Percentiles rank a stretch among this genome's conserved stretches.
Conservation (phyloP, 2,329 filamentous ascomycete species). For the Aspergillus novofumigatus region DNA sequence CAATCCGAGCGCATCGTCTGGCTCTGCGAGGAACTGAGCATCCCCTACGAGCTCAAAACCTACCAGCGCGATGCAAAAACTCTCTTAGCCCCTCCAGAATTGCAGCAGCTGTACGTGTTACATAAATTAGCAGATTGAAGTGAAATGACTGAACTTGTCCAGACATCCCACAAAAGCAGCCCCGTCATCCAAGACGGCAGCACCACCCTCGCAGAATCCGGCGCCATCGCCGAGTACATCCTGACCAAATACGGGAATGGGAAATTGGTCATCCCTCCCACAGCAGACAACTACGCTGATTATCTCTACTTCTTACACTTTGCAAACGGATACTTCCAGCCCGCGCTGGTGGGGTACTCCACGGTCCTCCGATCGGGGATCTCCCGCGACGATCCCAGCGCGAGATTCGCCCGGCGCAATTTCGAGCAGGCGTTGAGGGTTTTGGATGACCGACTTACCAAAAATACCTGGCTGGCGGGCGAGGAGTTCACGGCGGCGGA, state of each 20-base stretch:
- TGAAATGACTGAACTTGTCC: no score
- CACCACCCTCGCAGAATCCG: constrained; percentile 56
- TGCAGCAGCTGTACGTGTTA: constrained; percentile 32
- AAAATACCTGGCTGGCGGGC: constrained; percentile 56
- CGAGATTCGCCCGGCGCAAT: constrained; percentile 30
- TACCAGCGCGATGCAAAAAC: constrained; percentile 44
- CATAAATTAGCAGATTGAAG: no score
- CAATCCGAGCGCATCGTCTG: constrained; percentile 63
- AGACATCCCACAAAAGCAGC: constrained; percentile 51
- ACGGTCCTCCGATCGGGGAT: constrained; percentile 20
- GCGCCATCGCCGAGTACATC: constrained; percentile 61
- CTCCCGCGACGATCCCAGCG: constrained; percentile 24
- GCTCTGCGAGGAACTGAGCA: constrained; percentile 60
- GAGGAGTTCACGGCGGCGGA: constrained; percentile 62
- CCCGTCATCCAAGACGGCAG: constrained; percentile 55
- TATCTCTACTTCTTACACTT: constrained; percentile 66
- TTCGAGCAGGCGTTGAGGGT: constrained; percentile 39
- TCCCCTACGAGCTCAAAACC: constrained; percentile 50
- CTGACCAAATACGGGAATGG: constrained; percentile 51
- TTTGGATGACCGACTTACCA: constrained; percentile 48
- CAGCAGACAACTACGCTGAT: constrained; percentile 51
- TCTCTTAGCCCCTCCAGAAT: constrained; percentile 34
- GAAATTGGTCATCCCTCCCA: constrained; percentile 44
- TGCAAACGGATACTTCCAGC: constrained; percentile 45
- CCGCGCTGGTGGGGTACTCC: constrained; percentile 38